Evolutionary conservation across 495 filamentous ascomycete species (phyloP), one percentile per base, ranked within the genome.

Genomic region (Lasiosphaeria ovina): DNA sequence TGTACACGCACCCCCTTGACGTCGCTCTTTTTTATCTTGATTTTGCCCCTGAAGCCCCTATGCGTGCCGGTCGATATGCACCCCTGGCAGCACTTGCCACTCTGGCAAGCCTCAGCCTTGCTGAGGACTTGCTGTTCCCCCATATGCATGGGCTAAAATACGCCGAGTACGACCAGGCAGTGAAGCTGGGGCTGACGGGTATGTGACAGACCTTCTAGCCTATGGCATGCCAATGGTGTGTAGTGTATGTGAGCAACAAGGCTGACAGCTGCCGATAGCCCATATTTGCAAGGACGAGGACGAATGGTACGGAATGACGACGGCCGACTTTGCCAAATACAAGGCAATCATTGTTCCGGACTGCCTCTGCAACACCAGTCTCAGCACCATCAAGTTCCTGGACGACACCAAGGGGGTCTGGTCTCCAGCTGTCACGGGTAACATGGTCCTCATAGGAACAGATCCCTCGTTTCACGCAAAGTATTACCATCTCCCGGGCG

Each of bases 351-450:
- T 72, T 42, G 50, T 72, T 16, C 63, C 67, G 11, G 69, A 72
- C 45, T 65, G 62, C 48, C 49, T 61, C 17, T 70, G 69, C 63
- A 68, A 69, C 45, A 64, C 59, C 8, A 66, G 62, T 51, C 45
- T 70, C 31, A 63, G 24, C 54, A 63, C 59, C 14, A 62, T 72
- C 56, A 59, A 64, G 51, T 72, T 72, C 55, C 59, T 72, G 16
- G 62, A 72, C 34, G 68, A 70, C 32, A 72, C 66, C 24, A 72
- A 70, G 42, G 58, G 51, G 9, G 51, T 53, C 6, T 72, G 69
- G 69, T 68, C 65, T 14, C 69, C 69, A 10, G 69, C 69, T 34
- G 62, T 72, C 4, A 70, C 68, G 45, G 69, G 69, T 10, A 72
- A 72, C 51, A 66, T 72, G 55, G 56, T 72, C 42, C 55, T 72